phyloP scores from a whole-genome alignment of 306 rosid genomes.

The Cicer yamashitae region DNA sequence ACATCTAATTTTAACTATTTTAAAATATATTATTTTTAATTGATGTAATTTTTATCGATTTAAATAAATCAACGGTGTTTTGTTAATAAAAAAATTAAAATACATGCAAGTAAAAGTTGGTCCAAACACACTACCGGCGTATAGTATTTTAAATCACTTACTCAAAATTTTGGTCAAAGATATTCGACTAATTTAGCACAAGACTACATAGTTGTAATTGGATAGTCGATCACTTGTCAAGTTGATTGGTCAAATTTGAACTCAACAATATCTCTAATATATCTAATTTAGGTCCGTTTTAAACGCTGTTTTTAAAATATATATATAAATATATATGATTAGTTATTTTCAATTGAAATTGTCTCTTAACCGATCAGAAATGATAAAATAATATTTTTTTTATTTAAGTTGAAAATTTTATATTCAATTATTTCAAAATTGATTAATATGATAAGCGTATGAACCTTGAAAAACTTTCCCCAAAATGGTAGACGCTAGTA shows the following conservation, averaged over 20 bases:
- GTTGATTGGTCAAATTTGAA: neutral
- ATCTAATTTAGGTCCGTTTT: neutral
- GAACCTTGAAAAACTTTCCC: constrained; percentile 18
- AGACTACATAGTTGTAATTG: neutral
- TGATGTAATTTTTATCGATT: too few species aligned
- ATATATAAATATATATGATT: neutral
- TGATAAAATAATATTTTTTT: neutral
- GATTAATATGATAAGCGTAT: neutral
- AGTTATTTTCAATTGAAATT: neutral
- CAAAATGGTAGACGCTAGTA: constrained; percentile 17
- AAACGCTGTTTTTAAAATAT: neutral
- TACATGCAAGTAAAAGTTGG: too few species aligned
- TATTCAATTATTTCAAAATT: too few species aligned
- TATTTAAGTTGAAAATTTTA: too few species aligned
- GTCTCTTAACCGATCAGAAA: neutral
- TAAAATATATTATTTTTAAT: too few species aligned
- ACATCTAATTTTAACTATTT: too few species aligned
- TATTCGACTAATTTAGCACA: too few species aligned
- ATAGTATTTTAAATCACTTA: too few species aligned
- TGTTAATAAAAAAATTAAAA: too few species aligned
- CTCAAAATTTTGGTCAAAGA: too few species aligned
- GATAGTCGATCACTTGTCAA: neutral
- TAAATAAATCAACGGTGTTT: too few species aligned
- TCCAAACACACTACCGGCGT: too few species aligned
- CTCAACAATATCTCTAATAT: neutral